Base-by-base conservation (phyloP, 2,329 filamentous ascomycete species). In the Penicillium sp. region DNA sequence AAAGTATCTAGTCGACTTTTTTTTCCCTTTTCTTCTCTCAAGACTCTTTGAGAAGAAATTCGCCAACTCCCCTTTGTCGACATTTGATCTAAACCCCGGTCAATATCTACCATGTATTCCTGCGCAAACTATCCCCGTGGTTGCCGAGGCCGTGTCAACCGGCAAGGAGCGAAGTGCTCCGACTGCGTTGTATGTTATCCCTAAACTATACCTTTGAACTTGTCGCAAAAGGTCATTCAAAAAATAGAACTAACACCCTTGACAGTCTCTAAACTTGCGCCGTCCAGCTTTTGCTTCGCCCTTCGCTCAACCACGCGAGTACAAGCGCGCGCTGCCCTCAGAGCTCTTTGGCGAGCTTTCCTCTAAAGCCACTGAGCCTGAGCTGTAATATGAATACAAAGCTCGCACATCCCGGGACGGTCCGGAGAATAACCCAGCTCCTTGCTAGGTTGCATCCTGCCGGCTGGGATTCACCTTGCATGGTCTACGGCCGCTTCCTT, bases 61-160 rank as follows among this genome's bases (percentile, higher is more conserved):
- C 39, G 14, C 14, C 39, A 42, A 29, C 39, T 50, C 39, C 24
- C 13, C 44, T 44, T 44, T 35, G 51, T 57, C 51, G 16, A 49
- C 18, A 44, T 18, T 14, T 38, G 20, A 53, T 52, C 34, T 43
- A 22, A 45, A 46, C 22, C 31, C 14, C 34, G 37, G 34, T 42
- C 53, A 20, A 59, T 16, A 55, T 18, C 37, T 26, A 53, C 38
- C 53, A 79, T 79, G 77, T 79, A 73, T 69, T 79, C 77, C 31
- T 79, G 77, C 69, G 71, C 71, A 55, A 79, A 79, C 61, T 77
- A 78, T 55, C 74, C 76, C 53, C 76, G 77, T 49, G 77, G 77
- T 45, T 79, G 77, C 69, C 76, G 77, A 55, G 76, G 77, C 58
- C 76, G 77, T 56, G 75, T 72, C 57, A 78, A 78, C 61, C 66